Evolutionary conservation across 2,329 filamentous ascomycete genomes (phyloP).

Genomic region (Penicillium polonicum): DNA sequence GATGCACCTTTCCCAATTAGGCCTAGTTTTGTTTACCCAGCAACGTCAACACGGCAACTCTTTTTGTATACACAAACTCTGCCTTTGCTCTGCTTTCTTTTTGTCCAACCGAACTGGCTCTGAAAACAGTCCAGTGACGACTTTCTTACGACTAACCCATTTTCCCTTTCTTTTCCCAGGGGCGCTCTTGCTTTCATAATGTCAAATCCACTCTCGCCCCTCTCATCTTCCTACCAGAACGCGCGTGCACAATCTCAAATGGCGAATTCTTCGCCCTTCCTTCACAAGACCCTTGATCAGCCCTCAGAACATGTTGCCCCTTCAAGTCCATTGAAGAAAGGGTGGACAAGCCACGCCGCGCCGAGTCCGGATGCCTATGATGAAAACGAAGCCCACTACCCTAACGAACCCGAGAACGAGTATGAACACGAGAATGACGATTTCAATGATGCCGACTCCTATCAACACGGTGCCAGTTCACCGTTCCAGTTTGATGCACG

Average conservation of each 20-base stretch:
- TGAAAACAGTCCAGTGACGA: conserved; percentile 3
- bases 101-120: not conserved
- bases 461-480: conserved; percentile 34
- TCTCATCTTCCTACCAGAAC: conserved; percentile 45
- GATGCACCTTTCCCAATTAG: conserved; percentile 7
- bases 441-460: conserved; percentile 22
- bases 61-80: conserved; percentile 12
- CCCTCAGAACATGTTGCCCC: conserved; percentile 22
- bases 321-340: conserved; percentile 31
- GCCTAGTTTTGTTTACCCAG: conserved; percentile 24
- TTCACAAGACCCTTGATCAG: conserved; percentile 23
- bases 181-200: conserved; percentile 24
- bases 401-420: conserved; percentile 4
- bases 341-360: conserved; percentile 13
- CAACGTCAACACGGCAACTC: conserved; percentile 16
- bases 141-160: not conserved
- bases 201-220: conserved; percentile 43
- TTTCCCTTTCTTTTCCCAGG: not conserved
- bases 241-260: conserved; percentile 34
- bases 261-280: conserved; percentile 24
- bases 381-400: conserved; percentile 17
- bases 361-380: conserved; percentile 15
- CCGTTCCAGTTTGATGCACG: conserved; percentile 37
- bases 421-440: conserved; percentile 21
- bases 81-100: not conserved